Percentiles rank a stretch among this genome's conserved stretches.
Conservation (phyloP, 352 stramenopile species). For the Globisporangium ultimum region DNA sequence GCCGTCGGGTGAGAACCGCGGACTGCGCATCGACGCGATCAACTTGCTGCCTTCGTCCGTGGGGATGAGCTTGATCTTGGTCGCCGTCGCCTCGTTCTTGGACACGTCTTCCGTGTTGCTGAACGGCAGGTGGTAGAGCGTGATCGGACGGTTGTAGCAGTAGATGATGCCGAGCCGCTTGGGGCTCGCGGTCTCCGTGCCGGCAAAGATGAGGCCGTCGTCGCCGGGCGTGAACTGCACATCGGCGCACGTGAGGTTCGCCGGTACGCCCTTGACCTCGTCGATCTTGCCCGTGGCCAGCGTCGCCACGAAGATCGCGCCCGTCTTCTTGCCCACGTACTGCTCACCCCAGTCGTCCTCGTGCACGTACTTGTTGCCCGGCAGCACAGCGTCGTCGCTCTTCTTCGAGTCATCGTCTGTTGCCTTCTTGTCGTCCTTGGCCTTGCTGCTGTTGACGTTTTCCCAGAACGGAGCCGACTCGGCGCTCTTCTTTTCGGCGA, state of each 20-base stretch:
- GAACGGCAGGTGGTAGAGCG: conserved; percentile 53
- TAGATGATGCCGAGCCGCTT: conserved; percentile 81
- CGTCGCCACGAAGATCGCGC: conserved; percentile 62
- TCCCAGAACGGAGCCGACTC: conserved; percentile 53
- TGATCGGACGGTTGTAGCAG: conserved; percentile 80
- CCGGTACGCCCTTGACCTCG: conserved; percentile 48
- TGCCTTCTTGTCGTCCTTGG: conserved; percentile 4
- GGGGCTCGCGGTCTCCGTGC: conserved; percentile 45
- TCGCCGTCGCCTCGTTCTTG: conserved; percentile 27
- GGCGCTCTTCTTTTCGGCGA: conserved; percentile 60
- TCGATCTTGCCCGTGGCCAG: conserved; percentile 61
- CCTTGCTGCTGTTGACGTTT: conserved; percentile 42
- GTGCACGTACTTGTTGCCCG: conserved; percentile 63
- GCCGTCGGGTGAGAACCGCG: conserved; percentile 66
- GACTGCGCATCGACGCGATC: conserved; percentile 53
- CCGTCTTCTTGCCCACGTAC: conserved; percentile 73
- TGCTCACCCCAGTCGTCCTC: conserved; percentile 85
- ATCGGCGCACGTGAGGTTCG: conserved; percentile 62
- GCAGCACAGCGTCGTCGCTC: conserved; percentile 15
- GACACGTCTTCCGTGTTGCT: conserved; percentile 15
- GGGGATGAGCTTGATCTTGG: conserved; percentile 35
- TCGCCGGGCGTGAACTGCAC: conserved; percentile 59
- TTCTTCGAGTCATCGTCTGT: conserved; percentile 13
- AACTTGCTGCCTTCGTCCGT: conserved; percentile 30
- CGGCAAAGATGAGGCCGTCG: conserved; percentile 61